These are phyloP conservation scores for Coleophoma cylindrospora DNA, from an alignment of 2,329 filamentous ascomycete genomes.

Conservation along the genomic window DNA sequence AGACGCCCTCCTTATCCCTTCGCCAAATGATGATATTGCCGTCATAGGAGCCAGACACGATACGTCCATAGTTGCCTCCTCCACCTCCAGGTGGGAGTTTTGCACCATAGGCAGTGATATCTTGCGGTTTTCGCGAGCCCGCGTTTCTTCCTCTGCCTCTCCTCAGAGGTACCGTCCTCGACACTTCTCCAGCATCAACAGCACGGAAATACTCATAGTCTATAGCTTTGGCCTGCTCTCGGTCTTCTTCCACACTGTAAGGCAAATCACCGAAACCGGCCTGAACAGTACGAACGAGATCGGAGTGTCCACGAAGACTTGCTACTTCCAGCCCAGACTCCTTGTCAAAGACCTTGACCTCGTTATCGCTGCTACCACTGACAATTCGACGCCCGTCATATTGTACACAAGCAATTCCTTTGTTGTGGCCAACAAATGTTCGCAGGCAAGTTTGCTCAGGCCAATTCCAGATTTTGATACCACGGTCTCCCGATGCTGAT, in stretches of 20 bases:
- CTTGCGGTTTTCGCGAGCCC: constrained; percentile 68
- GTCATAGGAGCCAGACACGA: constrained; percentile 95
- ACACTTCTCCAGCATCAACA: constrained; percentile 44
- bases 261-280: constrained; percentile 89
- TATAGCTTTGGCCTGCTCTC: constrained; percentile 64
- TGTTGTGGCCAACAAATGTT: constrained; percentile 81
- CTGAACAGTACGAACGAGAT: constrained; percentile 89
- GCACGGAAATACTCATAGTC: constrained; percentile 69
- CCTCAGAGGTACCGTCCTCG: constrained; percentile 21
- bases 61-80: constrained; percentile 84
- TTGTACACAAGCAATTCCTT: constrained; percentile 96
- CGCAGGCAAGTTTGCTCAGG: constrained; percentile 69
- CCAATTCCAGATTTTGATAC: constrained; percentile 94
- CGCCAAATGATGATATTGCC: constrained; percentile 95
- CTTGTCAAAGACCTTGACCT: constrained; percentile 91
- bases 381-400: constrained; percentile 92
- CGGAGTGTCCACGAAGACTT: constrained; percentile 74
- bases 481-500: constrained; percentile 88
- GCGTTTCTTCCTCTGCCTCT: constrained; percentile 38
- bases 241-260: constrained; percentile 71
- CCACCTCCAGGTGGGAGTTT: constrained; percentile 88
- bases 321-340: constrained; percentile 84
- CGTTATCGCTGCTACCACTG: constrained; percentile 92
- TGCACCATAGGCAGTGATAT: constrained; percentile 76
- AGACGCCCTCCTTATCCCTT: constrained; percentile 76